Conservation (phyloP, 257 asterid species). For the Salvia rosmarinus region DNA sequence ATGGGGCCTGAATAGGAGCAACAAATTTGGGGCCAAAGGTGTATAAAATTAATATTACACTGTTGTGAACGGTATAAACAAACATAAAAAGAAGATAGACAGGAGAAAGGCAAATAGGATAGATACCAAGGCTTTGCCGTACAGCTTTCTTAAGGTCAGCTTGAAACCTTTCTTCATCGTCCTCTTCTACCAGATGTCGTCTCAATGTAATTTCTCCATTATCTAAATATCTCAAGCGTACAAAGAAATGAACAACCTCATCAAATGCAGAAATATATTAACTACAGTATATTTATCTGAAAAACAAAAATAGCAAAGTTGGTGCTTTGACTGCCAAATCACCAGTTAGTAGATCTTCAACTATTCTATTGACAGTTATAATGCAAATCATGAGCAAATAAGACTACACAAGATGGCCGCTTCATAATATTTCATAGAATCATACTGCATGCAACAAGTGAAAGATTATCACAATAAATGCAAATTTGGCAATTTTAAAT, state of each 20-base stretch:
- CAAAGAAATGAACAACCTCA: conserved; percentile 17
- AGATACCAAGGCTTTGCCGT: conserved; percentile 84
- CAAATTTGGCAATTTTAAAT: neutral
- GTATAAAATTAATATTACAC: neutral
- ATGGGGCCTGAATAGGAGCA: conserved; percentile 19
- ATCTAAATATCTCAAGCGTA: conserved; percentile 44
- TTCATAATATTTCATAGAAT: neutral
- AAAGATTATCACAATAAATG: neutral
- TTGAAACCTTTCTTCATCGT: conserved; percentile 92
- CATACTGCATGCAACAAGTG: neutral
- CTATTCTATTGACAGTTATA: neutral
- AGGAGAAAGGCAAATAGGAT: conserved; percentile 18
- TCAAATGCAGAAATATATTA: neutral
- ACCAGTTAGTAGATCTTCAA: conserved; percentile 14
- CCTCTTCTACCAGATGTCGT: conserved; percentile 47
- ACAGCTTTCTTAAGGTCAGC: conserved; percentile 90
- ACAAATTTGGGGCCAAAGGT: neutral
- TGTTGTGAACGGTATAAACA: conserved; percentile 7
- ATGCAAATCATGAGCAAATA: neutral
- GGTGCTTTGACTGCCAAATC: conserved; percentile 18
- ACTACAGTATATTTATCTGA: neutral
- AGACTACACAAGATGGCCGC: neutral
- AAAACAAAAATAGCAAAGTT: conserved; percentile 1
- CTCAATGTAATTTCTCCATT: conserved; percentile 60
- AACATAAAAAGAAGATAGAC: conserved; percentile 25